These are phyloP conservation scores for Parathielavia hyrcaniae DNA, from an alignment of 495 filamentous ascomycete genomes.

Conservation along the genomic window DNA sequence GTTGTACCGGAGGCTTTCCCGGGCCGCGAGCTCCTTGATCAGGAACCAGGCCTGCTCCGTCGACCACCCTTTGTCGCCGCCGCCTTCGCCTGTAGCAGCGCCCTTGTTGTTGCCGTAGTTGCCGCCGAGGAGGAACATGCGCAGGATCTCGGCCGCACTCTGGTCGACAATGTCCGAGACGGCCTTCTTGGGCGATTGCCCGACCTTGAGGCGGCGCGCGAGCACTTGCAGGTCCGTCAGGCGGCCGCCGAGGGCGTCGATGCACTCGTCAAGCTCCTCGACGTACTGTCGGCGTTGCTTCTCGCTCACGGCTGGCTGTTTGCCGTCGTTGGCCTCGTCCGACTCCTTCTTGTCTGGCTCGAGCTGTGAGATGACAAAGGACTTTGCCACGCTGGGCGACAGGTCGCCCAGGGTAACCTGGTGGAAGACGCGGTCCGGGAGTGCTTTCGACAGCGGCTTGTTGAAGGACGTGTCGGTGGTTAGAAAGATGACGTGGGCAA, in stretches of 20 bases:
- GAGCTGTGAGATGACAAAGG: slow-evolving; percentile 81
- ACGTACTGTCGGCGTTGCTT: slow-evolving; percentile 43
- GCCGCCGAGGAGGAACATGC: slow-evolving; percentile 70
- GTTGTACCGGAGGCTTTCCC: slow-evolving; percentile 67
- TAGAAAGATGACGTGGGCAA: slow-evolving; percentile 96
- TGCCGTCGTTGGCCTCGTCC: slow-evolving; percentile 13
- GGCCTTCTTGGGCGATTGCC: slow-evolving; percentile 79
- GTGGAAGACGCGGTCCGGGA: slow-evolving; percentile 88
- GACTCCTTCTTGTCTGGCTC: slow-evolving; percentile 35
- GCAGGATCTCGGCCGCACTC: slow-evolving; percentile 79
- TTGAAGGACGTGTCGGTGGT: slow-evolving; percentile 85
- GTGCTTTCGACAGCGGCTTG: slow-evolving; percentile 77
- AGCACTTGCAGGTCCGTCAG: slow-evolving; percentile 92
- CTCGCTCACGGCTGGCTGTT: slow-evolving; percentile 19
- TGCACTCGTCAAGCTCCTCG: slow-evolving; percentile 70
- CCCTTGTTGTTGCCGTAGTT: slow-evolving; percentile 21
- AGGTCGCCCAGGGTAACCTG: slow-evolving; percentile 80
- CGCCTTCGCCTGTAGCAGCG: slow-evolving; percentile 24
- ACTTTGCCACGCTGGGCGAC: slow-evolving; percentile 75
- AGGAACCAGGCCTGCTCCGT: slow-evolving; percentile 85
- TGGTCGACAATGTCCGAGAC: slow-evolving; percentile 84
- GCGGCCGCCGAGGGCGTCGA: slow-evolving; percentile 75
- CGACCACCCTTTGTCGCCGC: slow-evolving; percentile 58
- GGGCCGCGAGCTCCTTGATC: slow-evolving; percentile 61
- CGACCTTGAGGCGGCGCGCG: slow-evolving; percentile 80